Evolutionary conservation across 2,329 filamentous ascomycete genomes (phyloP).

Genomic region (Epichloe festucae): DNA sequence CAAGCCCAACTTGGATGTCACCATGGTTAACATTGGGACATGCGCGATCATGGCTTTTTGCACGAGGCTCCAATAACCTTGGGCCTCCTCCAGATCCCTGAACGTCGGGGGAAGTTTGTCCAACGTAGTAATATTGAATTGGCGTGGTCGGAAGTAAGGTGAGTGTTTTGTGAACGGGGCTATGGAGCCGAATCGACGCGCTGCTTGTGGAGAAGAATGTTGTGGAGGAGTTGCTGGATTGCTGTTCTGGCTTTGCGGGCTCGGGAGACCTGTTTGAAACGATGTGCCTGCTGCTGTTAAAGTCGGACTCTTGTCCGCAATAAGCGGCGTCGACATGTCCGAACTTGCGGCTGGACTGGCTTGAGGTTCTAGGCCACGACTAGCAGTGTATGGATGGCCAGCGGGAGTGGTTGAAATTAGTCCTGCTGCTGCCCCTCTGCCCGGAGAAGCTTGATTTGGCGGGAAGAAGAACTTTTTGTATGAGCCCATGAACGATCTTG

Average conservation of each 20-base stretch:
- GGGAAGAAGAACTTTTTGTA: slow-evolving; percentile 23
- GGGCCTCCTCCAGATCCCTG: slow-evolving; percentile 19
- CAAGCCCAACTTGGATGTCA: slow-evolving; percentile 19
- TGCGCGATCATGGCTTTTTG: slow-evolving; percentile 25
- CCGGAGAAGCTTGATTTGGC: slow-evolving; percentile 3
- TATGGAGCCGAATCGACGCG: slow-evolving; percentile 18
- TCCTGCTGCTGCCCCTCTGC: not conserved
- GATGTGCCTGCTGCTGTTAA: slow-evolving; percentile 5
- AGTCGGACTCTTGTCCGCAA: slow-evolving; percentile 9
- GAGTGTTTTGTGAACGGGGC: slow-evolving; percentile 25
- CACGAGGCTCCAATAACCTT: slow-evolving; percentile 25
- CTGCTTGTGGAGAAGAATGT: slow-evolving; percentile 8
- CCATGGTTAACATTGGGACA: slow-evolving; percentile 21
- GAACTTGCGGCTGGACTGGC: not conserved
- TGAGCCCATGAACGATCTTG: slow-evolving; percentile 25
- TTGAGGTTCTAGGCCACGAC: not conserved
- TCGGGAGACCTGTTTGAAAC: slow-evolving; percentile 14
- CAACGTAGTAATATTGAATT: slow-evolving; percentile 17
- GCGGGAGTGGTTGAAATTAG: not conserved
- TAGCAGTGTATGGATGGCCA: not conserved
- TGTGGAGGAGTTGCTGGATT: slow-evolving; percentile 11
- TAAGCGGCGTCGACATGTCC: not conserved
- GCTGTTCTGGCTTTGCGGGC: slow-evolving; percentile 22
- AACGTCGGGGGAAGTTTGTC: slow-evolving; percentile 22
- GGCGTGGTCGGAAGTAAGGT: slow-evolving; percentile 22